These are phyloP conservation scores for Pyracantha coccinea DNA, from an alignment of 331 rosid species.

Conservation along the genomic window DNA sequence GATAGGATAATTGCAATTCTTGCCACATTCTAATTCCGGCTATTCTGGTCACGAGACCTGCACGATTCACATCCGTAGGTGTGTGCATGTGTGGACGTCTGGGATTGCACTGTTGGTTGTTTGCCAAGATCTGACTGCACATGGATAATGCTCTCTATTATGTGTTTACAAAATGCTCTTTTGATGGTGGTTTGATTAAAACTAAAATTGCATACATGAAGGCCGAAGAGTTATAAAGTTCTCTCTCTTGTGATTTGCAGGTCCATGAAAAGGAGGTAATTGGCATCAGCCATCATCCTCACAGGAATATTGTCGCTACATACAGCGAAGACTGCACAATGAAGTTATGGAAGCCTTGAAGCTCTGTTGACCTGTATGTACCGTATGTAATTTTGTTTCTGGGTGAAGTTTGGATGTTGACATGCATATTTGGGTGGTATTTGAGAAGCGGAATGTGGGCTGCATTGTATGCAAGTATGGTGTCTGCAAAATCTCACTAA, in stretches of 20 bases:
- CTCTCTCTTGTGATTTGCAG: slow-evolving; percentile 26
- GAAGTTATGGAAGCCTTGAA: slow-evolving; percentile 95
- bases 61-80: not conserved
- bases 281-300: slow-evolving; percentile 93
- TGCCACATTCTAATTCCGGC: not conserved
- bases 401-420: not conserved
- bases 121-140: not conserved
- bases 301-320: slow-evolving; percentile 90
- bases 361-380: not conserved
- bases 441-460: not conserved
- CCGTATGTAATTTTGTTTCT: not conserved
- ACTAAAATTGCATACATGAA: not conserved
- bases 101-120: not conserved
- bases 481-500: not conserved
- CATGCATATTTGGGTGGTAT: not conserved
- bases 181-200: not conserved
- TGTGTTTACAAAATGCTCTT: not conserved
- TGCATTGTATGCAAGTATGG: not conserved
- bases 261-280: slow-evolving; percentile 94
- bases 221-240: not conserved
- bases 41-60: not conserved
- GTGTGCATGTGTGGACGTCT: not conserved
- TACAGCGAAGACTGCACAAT: slow-evolving; percentile 80
- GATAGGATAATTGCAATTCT: not conserved
- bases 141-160: not conserved